These are phyloP conservation scores for Populus davidiana DNA, from an alignment of 345 rosid genomes.

Conservation along the genomic window DNA sequence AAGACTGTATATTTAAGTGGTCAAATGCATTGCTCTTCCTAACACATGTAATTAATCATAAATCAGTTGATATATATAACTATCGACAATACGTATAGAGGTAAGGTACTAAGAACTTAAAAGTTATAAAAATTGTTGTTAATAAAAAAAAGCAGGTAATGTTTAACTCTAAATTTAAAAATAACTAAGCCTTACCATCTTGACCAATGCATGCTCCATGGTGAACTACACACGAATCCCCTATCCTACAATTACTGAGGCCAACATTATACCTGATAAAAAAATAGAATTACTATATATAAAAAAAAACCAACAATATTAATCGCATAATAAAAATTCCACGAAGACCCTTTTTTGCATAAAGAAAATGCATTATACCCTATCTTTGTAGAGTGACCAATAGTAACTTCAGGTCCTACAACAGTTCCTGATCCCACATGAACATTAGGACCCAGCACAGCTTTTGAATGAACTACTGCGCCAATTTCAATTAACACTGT, in stretches of 20 bases:
- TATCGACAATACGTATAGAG: too few species aligned
- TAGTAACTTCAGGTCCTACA: slow-evolving; percentile 55
- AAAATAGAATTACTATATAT: not conserved
- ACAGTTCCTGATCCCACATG: slow-evolving; percentile 65
- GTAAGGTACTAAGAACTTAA: too few species aligned
- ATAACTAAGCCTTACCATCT: slow-evolving; percentile 53
- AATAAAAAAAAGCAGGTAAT: too few species aligned
- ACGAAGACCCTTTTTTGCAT: not conserved
- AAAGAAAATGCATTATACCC: slow-evolving; percentile 40
- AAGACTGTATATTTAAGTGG: too few species aligned
- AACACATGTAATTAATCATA: too few species aligned
- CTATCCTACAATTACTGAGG: slow-evolving; percentile 60
- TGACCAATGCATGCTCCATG: slow-evolving; percentile 86
- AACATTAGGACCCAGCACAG: slow-evolving; percentile 54
- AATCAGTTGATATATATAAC: too few species aligned
- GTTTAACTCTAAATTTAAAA: slow-evolving; percentile 1
- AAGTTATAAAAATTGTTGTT: too few species aligned
- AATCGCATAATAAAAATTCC: not conserved
- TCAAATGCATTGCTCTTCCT: too few species aligned
- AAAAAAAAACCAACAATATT: not conserved
- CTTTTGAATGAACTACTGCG: slow-evolving; percentile 53
- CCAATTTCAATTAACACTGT: slow-evolving; percentile 56
- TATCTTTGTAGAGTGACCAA: slow-evolving; percentile 54
- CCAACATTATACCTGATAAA: slow-evolving; percentile 58
- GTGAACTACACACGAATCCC: slow-evolving; percentile 65